Evolutionary conservation across 2,329 filamentous ascomycete species (phyloP), one percentile per base, ranked within the genome.

Genomic region (Acephala macrosclerotiorum): DNA sequence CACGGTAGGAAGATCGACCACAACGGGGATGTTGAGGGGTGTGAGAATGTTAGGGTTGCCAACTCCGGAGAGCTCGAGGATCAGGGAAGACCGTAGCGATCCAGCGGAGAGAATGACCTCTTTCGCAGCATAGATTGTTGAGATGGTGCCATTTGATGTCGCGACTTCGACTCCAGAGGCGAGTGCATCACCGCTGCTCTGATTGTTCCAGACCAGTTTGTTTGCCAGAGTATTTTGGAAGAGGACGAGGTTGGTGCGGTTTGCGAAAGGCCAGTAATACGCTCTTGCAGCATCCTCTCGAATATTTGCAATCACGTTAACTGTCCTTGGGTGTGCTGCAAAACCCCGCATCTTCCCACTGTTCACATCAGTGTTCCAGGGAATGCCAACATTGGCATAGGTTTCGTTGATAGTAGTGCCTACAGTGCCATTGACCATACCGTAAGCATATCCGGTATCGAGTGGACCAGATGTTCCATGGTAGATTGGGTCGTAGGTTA

Each of bases 251-350:
- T 83, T 83, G 1, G 70, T 68, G 33, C 80, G 73, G 18, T 73
- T 68, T 25, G 76, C 74, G 3, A 82, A 68, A 0, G 78, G 78
- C 64, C 78, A 79, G 63, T 79, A 79, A 68, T 79, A 84, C 1
- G 82, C 80, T 18, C 77, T 76, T 6, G 79, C 80, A 1, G 81
- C 75, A 61, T 83, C 80, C 65, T 75, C 77, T 2, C 81, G 77
- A n/a, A 77, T 56, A 49, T 81, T 76, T 0, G 66, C 65, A 11
- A 74, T 72, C 3, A 75, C 72, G 57, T 83, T 79, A 2, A 83
- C 61, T 0, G 80, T 82, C 66, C 77, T 73, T 0, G 81, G 81
- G 70, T 75, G 79, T 9, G 79, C 64, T 29, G 68, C 72, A 64
- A 79, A 80, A 0, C 82, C 81, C 2, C 72, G 70, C 49, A 79